Percentiles rank a stretch among this genome's conserved stretches.
These are phyloP conservation scores for Fusarium pseudograminearum DNA, from an alignment of 2,329 filamentous ascomycete genomes.

Conservation along the genomic window DNA sequence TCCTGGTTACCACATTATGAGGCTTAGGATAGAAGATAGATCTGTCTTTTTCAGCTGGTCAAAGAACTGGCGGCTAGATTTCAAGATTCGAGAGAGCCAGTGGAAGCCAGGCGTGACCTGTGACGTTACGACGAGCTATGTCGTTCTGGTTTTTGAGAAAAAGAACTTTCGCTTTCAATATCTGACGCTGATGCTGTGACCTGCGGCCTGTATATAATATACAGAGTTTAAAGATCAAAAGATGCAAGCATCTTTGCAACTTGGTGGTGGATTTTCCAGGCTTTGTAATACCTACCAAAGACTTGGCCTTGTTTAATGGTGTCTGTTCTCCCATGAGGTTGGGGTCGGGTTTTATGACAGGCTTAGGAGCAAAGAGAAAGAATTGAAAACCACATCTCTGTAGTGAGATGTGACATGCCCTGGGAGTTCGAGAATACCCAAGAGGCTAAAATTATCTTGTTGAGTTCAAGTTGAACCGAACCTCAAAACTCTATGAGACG, in stretches of 20 bases:
- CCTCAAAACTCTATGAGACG: constrained; percentile 21
- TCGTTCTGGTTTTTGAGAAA: background rate
- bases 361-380: background rate
- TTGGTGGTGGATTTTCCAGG: background rate
- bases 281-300: background rate
- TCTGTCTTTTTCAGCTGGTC: background rate
- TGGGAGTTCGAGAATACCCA: background rate
- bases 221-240: background rate
- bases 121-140: background rate
- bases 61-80: background rate
- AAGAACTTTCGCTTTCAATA: background rate
- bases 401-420: background rate
- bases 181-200: background rate
- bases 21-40: background rate
- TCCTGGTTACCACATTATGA: background rate
- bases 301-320: background rate
- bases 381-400: background rate
- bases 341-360: background rate
- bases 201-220: background rate
- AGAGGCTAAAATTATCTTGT: background rate
- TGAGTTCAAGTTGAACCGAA: constrained; percentile 22
- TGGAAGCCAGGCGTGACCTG: background rate
- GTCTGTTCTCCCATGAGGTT: background rate
- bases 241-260: background rate
- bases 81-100: background rate